Base-by-base conservation (phyloP, 1,139 yeast genomes). In the Blastobotrys elegans region DNA sequence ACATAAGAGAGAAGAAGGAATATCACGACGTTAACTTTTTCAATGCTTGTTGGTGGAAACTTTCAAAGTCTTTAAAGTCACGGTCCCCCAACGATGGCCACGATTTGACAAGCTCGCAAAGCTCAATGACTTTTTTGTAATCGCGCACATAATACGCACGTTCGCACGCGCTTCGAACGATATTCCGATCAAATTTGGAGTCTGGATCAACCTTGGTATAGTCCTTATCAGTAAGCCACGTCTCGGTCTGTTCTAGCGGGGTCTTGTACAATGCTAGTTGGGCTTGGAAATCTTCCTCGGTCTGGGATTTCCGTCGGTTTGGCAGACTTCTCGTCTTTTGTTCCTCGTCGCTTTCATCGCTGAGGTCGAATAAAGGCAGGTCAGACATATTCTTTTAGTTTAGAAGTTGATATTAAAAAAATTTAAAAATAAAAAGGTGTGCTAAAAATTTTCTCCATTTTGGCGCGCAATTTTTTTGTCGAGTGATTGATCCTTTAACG, bases 111-210 rank as follows among this genome's bases (percentile, higher is more conserved):
- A 40, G 11, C 56, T 59, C 27, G 63, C 49, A 6, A 65, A 50
- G n/a, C 54, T 56, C 20, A 60, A 46, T 0, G 64, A 66, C 33
- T 41, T 47, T 44, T 14, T 44, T 33, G 44, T 63, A 67, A 38
- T 65, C 58, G 5, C 61, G 48, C 14, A 53, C 41, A 50, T 54
- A 67, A 47, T 58, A 64, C n/a, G 64, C 66, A 24, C 66, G 52
- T 46, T 67, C 71, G 3, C 65, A 67, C 1, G 67, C 67, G 39
- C 58, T 58, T 41, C 64, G 60, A 29, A 65, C 45, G 37, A 60
- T 57, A 38, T 55, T 57, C 22, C 63, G 56, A 18, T 62, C 65
- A 14, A 63, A 55, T 37, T 62, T 63, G 30, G 48, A 54, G 4
- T 32, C 30, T 3, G n/a, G n/a, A 18, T 39, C 46, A 1, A 54